These are phyloP conservation scores for Cladosporium sp. DNA, from an alignment of 2,329 filamentous ascomycete genomes.

Conservation along the genomic window DNA sequence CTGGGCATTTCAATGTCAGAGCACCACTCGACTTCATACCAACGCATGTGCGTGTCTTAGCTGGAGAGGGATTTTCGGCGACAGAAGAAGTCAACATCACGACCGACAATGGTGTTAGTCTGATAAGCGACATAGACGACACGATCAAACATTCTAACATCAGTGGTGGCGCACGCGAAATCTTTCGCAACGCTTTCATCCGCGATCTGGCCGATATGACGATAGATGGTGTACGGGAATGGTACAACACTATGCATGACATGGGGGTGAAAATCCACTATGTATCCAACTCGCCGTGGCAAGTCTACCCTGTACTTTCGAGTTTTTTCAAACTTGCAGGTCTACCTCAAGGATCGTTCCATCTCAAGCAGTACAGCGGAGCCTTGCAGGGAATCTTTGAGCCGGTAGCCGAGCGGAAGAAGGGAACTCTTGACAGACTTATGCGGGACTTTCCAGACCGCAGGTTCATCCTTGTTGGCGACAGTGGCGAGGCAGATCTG, in stretches of 20 bases:
- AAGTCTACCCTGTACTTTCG: conserved; percentile 83
- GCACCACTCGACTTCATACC: conserved; percentile 84
- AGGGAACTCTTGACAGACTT: conserved; percentile 77
- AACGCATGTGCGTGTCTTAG: conserved; percentile 81
- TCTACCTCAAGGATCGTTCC: conserved; percentile 82
- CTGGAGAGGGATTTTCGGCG: conserved; percentile 76
- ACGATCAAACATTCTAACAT: conserved; percentile 97
- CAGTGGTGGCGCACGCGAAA: conserved; percentile 77
- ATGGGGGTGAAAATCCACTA: conserved; percentile 90
- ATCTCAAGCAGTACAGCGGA: conserved; percentile 91
- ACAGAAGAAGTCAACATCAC: conserved; percentile 74
- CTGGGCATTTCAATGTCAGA: conserved; percentile 79
- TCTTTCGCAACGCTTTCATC: conserved; percentile 94
- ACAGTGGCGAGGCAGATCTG: conserved; percentile 93
- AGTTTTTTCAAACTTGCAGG: conserved; percentile 77
- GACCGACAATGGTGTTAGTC: conserved; percentile 72
- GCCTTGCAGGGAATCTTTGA: conserved; percentile 99
- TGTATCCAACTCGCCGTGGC: conserved; percentile 99
- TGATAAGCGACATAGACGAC: conserved; percentile 97
- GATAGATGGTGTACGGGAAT: conserved; percentile 81
- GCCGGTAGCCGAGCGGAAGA: conserved; percentile 91
- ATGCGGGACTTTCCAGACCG: conserved; percentile 84
- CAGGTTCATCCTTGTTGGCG: conserved; percentile 85
- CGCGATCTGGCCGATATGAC: conserved; percentile 76
- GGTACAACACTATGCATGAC: conserved; percentile 73